Conservation (phyloP, 2,329 filamentous ascomycete species). For the Alternaria arbusti region DNA sequence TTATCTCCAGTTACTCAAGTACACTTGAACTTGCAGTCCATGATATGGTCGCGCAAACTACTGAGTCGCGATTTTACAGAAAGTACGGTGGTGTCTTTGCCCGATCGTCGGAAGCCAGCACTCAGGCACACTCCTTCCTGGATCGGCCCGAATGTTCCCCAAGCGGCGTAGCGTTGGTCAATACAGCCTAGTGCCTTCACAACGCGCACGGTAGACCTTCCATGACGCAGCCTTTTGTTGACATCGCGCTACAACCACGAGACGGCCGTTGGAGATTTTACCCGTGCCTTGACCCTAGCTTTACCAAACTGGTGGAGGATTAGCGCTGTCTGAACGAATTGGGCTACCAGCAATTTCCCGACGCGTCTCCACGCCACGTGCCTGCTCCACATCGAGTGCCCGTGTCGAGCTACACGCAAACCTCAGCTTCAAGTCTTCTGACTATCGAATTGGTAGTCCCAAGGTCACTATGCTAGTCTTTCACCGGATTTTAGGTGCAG, state of each 20-base stretch:
- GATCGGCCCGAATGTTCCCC: not conserved
- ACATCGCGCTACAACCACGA: not conserved
- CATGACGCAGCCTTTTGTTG: slow-evolving; percentile 27
- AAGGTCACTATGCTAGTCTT: not conserved
- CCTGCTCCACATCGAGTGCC: not conserved
- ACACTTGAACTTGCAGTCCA: not conserved
- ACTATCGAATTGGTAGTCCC: not conserved
- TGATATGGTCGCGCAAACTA: not conserved
- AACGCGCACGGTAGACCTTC: not conserved
- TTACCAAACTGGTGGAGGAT: not conserved
- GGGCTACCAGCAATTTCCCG: not conserved
- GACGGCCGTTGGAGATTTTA: not conserved
- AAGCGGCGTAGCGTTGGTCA: not conserved
- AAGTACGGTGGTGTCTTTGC: not conserved
- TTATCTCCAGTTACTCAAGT: no score
- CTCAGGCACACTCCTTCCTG: not conserved
- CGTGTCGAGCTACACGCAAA: not conserved
- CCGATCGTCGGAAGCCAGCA: not conserved
- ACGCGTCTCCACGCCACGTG: not conserved
- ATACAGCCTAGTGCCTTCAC: not conserved
- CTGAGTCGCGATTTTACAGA: not conserved
- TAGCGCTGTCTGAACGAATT: not conserved
- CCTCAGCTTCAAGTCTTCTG: not conserved
- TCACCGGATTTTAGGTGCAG: not conserved
- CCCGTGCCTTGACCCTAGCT: not conserved